Conservation (phyloP, 192 early-diverging fungal genomes). For the Kickxella alabastrina region DNA sequence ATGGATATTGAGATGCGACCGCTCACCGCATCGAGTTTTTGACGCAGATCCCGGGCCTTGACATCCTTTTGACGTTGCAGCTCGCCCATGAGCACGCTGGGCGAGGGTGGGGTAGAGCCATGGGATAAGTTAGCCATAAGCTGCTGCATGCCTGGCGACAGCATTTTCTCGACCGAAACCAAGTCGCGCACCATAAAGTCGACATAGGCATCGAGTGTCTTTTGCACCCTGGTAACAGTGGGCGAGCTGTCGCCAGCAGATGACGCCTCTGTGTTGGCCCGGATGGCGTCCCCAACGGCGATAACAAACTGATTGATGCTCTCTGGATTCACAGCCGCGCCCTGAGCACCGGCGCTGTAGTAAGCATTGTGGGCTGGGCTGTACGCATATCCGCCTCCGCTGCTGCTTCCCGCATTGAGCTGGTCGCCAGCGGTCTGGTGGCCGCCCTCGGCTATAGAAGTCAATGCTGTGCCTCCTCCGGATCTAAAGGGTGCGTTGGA, state of each 20-base stretch:
- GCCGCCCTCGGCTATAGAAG: too few relatives aligned
- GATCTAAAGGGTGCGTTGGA: too few relatives aligned
- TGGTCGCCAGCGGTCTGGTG: too few relatives aligned
- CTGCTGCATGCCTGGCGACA: constrained; percentile 43
- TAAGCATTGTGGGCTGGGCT: too few relatives aligned
- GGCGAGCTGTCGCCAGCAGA: not conserved
- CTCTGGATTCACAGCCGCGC: constrained; percentile 11
- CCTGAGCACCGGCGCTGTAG: not conserved
- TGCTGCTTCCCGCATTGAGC: too few relatives aligned
- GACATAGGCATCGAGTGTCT: constrained; percentile 29
- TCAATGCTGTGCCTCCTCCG: too few relatives aligned
- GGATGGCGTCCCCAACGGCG: constrained; percentile 26
- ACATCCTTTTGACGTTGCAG: constrained; percentile 18
- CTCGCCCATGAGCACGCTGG: constrained; percentile 25
- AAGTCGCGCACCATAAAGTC: constrained; percentile 48
- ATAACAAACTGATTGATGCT: constrained; percentile 32
- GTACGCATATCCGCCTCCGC: too few relatives aligned
- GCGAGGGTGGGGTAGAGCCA: constrained; percentile 17
- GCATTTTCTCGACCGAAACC: constrained; percentile 31
- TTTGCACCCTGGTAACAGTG: too few relatives aligned
- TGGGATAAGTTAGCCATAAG: constrained; percentile 28
- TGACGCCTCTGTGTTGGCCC: constrained; percentile 1
- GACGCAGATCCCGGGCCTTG: constrained; percentile 12
- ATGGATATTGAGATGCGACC: constrained; percentile 40
- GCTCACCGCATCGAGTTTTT: constrained; percentile 10